Base-by-base conservation (phyloP, 2,329 filamentous ascomycete species). In the Pseudocercospora fuligena region DNA sequence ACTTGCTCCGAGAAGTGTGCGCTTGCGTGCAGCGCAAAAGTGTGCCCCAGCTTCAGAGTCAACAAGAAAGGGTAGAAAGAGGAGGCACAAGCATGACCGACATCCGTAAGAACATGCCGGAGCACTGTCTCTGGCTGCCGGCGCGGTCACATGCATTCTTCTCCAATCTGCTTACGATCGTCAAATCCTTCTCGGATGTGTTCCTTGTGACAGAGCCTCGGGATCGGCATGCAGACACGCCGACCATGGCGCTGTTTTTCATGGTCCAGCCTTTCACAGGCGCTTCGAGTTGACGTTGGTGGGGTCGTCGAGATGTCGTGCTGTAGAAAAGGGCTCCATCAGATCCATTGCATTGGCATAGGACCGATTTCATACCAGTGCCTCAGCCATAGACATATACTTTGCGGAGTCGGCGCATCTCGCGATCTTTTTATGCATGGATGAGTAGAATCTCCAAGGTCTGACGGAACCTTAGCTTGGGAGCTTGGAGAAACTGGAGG, bases 401-500 rank as follows among this genome's bases (percentile, higher is more conserved):
- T 59, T 64, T 53, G 31, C 62, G 43, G 53, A 27, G 43, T 64
- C 62, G 53, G 36, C 27, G 12, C 53, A 23, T 14, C 33, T 59
- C 54, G 43, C 57, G 62, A 64, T 46, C 36, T 59, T 25, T 27
- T 31, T 31, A 19, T 53, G 46, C 63, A 60, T 49, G 63, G 63
- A 56, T 65, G 27, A 53, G 40, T 31, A 36, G 43, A 31, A 21
- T 63, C 61, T 33, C 57, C 54, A 49, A 63, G 60, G 56, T 46
- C 65, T 49, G 23, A 49, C 61, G 49, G 65, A 60, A 64, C 56
- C 56, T 56, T 58, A 56, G 25, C 56, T 40, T 27, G n/a, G 29
- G 19, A 58, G 19, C 56, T 19, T 43, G 56, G 56, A 40, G 31
- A 58, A 58, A 36, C n/a, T 31, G 47, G 40, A 43, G 40, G 40